phyloP scores from a whole-genome alignment of 352 stramenopile genomes.

The Phytophthora vignae region DNA sequence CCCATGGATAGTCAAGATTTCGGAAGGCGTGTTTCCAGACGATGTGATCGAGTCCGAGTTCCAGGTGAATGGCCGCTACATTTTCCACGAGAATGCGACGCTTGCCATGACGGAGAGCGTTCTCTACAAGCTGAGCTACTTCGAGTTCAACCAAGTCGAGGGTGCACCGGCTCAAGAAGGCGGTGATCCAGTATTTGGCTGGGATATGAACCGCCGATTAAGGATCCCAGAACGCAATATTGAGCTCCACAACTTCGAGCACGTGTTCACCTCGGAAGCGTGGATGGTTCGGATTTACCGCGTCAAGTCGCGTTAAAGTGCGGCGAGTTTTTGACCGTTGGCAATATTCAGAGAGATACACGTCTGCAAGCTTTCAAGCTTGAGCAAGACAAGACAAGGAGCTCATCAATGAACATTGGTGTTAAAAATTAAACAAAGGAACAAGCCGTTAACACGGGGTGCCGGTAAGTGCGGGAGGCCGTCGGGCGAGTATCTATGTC shows the following conservation, averaged over 20 bases:
- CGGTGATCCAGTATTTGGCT: slow-evolving; percentile 46
- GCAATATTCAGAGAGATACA: neutral
- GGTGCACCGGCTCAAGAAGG: slow-evolving; percentile 24
- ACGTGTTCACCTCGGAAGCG: slow-evolving; percentile 92
- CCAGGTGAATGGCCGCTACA: slow-evolving; percentile 69
- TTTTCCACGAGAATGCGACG: slow-evolving; percentile 77
- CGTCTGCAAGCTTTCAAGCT: slow-evolving; percentile 4
- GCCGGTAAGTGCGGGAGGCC: slow-evolving; percentile 4
- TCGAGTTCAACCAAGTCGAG: slow-evolving; percentile 68
- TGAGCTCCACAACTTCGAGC: slow-evolving; percentile 85
- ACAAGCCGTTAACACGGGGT: slow-evolving; percentile 18
- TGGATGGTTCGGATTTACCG: slow-evolving; percentile 95
- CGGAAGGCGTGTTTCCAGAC: slow-evolving; percentile 84
- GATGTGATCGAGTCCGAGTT: slow-evolving; percentile 89
- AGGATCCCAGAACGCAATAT: slow-evolving; percentile 72
- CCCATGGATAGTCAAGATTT: slow-evolving; percentile 94
- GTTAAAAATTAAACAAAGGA: slow-evolving; percentile 46
- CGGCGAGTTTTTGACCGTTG: slow-evolving; percentile 16
- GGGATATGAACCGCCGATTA: slow-evolving; percentile 76
- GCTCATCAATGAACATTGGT: slow-evolving; percentile 7
- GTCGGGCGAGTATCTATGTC: slow-evolving; percentile 3
- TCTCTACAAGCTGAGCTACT: slow-evolving; percentile 94
- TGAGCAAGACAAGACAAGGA: neutral
- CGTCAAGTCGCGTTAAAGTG: slow-evolving; percentile 58
- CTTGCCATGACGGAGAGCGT: slow-evolving; percentile 87